Conservation (phyloP, 2,329 filamentous ascomycete species). For the Daldinia sp. region DNA sequence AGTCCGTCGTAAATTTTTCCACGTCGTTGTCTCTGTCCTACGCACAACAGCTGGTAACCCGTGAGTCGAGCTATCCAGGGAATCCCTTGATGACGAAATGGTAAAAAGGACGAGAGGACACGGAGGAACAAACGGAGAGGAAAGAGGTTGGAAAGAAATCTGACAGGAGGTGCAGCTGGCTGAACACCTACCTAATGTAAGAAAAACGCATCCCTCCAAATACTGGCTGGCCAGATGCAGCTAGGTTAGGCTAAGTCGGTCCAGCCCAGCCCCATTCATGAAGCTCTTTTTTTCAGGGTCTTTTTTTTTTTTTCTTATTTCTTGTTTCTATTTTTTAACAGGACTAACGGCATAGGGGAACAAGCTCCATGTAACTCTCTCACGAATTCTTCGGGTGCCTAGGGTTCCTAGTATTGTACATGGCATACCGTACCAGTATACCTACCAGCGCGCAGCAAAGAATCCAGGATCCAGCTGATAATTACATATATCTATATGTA, state of each 20-base stretch:
- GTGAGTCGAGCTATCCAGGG: slow-evolving; percentile 9
- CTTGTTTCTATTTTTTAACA: slow-evolving; percentile 12
- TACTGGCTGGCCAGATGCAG: slow-evolving; percentile 31
- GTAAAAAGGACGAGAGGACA: slow-evolving; percentile 4
- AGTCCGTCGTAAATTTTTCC: background rate
- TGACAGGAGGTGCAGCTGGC: slow-evolving; percentile 25
- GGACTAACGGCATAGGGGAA: slow-evolving; percentile 20
- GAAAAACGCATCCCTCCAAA: slow-evolving; percentile 34
- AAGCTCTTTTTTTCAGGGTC: slow-evolving; percentile 32
- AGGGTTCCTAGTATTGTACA: background rate
- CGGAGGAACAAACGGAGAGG: slow-evolving; percentile 10
- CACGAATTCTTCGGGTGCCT: background rate
- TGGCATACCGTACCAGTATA: background rate
- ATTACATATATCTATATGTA: slow-evolving; percentile 15
- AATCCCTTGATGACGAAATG: background rate
- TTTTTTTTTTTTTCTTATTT: background rate
- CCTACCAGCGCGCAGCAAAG: background rate
- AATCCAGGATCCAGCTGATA: slow-evolving; percentile 30
- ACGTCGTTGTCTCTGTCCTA: background rate
- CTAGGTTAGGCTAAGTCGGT: slow-evolving; percentile 29
- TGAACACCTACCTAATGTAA: slow-evolving; percentile 37
- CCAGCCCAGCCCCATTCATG: slow-evolving; percentile 22
- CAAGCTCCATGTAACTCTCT: slow-evolving; percentile 1
- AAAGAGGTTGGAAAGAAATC: slow-evolving; percentile 3
- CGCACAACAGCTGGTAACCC: background rate